Evolutionary conservation across 2,329 filamentous ascomycete genomes (phyloP).

Genomic region (Neopestalotiopsis rosae): DNA sequence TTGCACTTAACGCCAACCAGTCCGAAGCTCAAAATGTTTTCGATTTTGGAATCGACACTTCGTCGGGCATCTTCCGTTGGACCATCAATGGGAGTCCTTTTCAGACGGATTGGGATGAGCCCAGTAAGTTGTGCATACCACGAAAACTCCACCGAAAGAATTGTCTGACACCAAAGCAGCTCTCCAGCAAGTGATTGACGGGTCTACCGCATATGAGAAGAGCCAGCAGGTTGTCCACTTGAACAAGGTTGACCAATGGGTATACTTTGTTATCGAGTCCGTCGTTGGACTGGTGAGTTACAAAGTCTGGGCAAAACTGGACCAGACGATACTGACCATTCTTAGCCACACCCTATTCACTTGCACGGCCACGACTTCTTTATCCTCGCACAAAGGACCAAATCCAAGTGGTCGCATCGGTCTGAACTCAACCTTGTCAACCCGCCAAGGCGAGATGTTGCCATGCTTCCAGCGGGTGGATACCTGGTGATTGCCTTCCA

Average conservation of each 20-base stretch:
- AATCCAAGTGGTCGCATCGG: constrained; percentile 34
- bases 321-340: not conserved
- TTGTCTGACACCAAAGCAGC: constrained; percentile 25
- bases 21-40: constrained; percentile 32
- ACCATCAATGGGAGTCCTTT: constrained; percentile 51
- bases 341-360: constrained; percentile 44
- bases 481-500: constrained; percentile 56
- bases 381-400: constrained; percentile 39
- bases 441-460: constrained; percentile 54
- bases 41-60: constrained; percentile 32
- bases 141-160: not conserved
- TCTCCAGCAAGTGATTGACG: constrained; percentile 37
- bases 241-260: constrained; percentile 38
- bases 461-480: constrained; percentile 49
- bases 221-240: constrained; percentile 38
- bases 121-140: constrained; percentile 37
- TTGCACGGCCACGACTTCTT: constrained; percentile 52
- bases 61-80: constrained; percentile 50
- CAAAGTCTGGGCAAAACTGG: not conserved
- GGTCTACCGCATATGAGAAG: constrained; percentile 28
- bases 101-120: constrained; percentile 51
- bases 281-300: constrained; percentile 26
- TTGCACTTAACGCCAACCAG: constrained; percentile 39
- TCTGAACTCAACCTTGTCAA: constrained; percentile 44
- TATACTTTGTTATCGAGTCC: constrained; percentile 41